A percentile compares a stretch with the other conserved stretches of the same genome.
These are phyloP conservation scores for Diaporthe australafricana DNA, from an alignment of 2,329 filamentous ascomycete genomes.

Conservation along the genomic window DNA sequence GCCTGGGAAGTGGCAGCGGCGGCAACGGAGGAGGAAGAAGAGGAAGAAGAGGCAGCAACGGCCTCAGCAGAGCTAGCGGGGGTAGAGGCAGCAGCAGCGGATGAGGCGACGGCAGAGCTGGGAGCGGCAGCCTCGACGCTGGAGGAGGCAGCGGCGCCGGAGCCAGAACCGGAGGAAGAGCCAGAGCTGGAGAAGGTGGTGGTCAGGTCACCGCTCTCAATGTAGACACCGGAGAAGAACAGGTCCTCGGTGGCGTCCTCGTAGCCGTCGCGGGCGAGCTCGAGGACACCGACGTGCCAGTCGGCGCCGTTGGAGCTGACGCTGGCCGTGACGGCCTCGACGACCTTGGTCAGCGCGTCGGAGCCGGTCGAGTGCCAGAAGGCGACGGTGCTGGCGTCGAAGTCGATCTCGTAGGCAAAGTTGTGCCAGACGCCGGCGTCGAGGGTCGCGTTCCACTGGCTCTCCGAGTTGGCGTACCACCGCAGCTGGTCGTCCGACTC, in stretches of 20 bases:
- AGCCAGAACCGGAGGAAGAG: slow-evolving; percentile 35
- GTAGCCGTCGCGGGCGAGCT: slow-evolving; percentile 66
- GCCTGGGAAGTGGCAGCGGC: slow-evolving; percentile 3
- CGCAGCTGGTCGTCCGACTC: slow-evolving; percentile 61
- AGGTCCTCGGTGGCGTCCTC: slow-evolving; percentile 69
- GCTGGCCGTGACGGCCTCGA: slow-evolving; percentile 66
- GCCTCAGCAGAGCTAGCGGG: slow-evolving; percentile 14
- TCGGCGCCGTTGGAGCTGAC: slow-evolving; percentile 73
- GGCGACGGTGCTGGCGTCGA: slow-evolving; percentile 67
- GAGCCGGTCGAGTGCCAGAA: slow-evolving; percentile 75
- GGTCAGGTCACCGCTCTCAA: slow-evolving; percentile 63
- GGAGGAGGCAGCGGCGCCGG: background rate
- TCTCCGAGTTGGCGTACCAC: slow-evolving; percentile 69
- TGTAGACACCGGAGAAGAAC: slow-evolving; percentile 76
- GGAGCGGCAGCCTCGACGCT: background rate
- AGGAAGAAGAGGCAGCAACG: slow-evolving; percentile 15
- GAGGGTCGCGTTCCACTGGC: slow-evolving; percentile 70
- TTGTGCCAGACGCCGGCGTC: slow-evolving; percentile 76
- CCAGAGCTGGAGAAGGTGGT: slow-evolving; percentile 37
- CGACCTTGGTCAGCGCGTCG: slow-evolving; percentile 63
- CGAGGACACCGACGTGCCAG: slow-evolving; percentile 76
- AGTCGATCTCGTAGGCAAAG: slow-evolving; percentile 77
- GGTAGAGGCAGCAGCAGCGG: slow-evolving; percentile 3
- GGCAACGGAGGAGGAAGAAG: slow-evolving; percentile 9
- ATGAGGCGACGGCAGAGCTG: background rate